Evolutionary conservation across 106 monocot species (phyloP), one percentile per base, ranked within the genome.

Genomic region (Dendrobium nobile): DNA sequence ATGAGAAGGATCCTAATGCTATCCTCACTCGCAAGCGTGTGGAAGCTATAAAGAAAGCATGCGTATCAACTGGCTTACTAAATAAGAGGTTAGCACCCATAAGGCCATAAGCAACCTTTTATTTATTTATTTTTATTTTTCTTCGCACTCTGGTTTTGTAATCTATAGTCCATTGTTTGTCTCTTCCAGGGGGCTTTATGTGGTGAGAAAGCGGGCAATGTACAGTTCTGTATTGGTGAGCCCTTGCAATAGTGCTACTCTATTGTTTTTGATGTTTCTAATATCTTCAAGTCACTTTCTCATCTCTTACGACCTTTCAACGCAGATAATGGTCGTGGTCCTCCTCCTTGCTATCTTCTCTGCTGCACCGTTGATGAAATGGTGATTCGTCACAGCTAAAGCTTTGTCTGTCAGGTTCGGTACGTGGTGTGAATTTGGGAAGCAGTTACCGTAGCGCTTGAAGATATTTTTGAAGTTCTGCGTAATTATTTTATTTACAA

Each of bases 1-100:
- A 96, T 67, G 72, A 88, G 24, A 82, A 79, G 42, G 96, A 96
- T 85, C 93, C 93, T 68, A 96, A 90, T 87, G 93, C 93, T 2
- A 13, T 41, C 43, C 84, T 93, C 75, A 90, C 96, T 37, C 75
- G 68, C 75, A 79, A 89, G 67, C 87, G 87, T 27, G 68, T 92
- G 17, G 93, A 93, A 78, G 84, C 85, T 33, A 96, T 96, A 86
- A 85, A 96, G 55, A 92, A 87, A 44, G 75, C 87, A 45, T 96
- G 96, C 81, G 51, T 77, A 42, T 86, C 89, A 26, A 93, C 92
- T 42, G 85, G 91, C 2, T 82, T 82, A 77, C 79, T 93, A 73
- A 83, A 83, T 51, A 88, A 84, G 83, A 91, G 93, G 96, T 96
- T 54, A 75, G 80, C 3, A 54, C 17, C 17, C 54, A 54, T 37